These are phyloP conservation scores for Fusarium sp. DNA, from an alignment of 2,329 filamentous ascomycete genomes.

Conservation along the genomic window DNA sequence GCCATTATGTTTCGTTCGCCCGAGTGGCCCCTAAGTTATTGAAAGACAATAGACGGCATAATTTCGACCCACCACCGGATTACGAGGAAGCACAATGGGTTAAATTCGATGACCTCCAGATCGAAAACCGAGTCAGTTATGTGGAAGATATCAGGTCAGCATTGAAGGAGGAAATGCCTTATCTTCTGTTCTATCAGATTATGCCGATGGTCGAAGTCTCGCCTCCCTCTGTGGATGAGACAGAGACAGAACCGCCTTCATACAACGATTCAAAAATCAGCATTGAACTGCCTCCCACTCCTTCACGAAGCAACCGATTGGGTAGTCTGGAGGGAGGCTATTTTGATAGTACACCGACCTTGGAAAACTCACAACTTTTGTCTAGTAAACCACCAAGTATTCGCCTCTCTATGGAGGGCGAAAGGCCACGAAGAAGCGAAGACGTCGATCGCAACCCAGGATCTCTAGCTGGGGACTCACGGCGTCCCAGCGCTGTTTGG, in stretches of 20 bases:
- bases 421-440: slow-evolving; percentile 60
- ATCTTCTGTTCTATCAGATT: slow-evolving; percentile 95
- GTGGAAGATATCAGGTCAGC: slow-evolving; percentile 82
- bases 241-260: slow-evolving; percentile 63
- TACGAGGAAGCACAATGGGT: slow-evolving; percentile 85
- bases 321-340: slow-evolving; percentile 38
- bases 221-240: slow-evolving; percentile 56
- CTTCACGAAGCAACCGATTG: slow-evolving; percentile 29
- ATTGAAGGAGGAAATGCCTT: slow-evolving; percentile 87
- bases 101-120: slow-evolving; percentile 85
- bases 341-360: slow-evolving; percentile 39
- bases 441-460: slow-evolving; percentile 52
- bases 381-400: slow-evolving; percentile 58
- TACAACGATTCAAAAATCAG: slow-evolving; percentile 63
- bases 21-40: slow-evolving; percentile 73
- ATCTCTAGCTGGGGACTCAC: slow-evolving; percentile 49
- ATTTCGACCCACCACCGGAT: slow-evolving; percentile 66
- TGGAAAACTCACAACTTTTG: slow-evolving; percentile 28
- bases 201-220: slow-evolving; percentile 81
- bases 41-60: slow-evolving; percentile 67
- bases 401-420: slow-evolving; percentile 64
- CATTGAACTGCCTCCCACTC: slow-evolving; percentile 46
- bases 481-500: slow-evolving; percentile 61
- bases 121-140: slow-evolving; percentile 73
- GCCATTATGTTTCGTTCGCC: slow-evolving; percentile 90